Conservation (phyloP, 306 rosid species). For the Trifolium fragiferum region DNA sequence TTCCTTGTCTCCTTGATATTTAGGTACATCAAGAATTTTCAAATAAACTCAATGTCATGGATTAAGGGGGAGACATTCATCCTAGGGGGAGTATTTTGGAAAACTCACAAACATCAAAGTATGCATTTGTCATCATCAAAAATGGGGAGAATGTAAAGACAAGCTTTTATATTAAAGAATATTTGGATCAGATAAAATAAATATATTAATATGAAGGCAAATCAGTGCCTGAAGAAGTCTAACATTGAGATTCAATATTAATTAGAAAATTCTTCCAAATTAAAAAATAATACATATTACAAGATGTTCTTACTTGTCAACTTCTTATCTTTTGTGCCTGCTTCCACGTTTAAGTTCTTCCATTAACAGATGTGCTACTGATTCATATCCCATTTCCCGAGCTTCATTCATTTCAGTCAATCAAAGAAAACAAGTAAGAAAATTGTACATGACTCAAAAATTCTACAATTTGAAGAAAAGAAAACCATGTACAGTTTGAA, state of each 20-base stretch:
- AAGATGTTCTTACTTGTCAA: conserved; percentile 9
- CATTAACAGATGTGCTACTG: conserved; percentile 78
- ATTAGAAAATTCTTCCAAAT: neutral
- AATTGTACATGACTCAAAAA: conserved; percentile 14
- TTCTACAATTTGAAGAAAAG: neutral
- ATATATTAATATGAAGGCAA: neutral
- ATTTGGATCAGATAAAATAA: neutral
- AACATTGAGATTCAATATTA: neutral
- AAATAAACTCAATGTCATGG: too few species aligned
- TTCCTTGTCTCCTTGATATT: too few species aligned
- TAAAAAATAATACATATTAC: conserved; percentile 12
- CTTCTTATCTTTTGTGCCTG: conserved; percentile 32
- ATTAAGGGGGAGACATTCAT: too few species aligned
- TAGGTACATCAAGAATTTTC: too few species aligned
- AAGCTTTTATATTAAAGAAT: too few species aligned
- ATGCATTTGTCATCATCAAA: too few species aligned
- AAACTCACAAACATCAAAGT: too few species aligned
- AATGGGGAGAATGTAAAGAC: too few species aligned
- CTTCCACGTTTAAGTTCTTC: conserved; percentile 60
- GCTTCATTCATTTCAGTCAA: conserved; percentile 53
- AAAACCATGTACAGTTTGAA: too few species aligned
- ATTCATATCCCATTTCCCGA: conserved; percentile 63
- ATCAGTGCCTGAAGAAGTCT: neutral
- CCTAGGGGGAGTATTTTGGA: too few species aligned
- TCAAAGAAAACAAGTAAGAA: conserved; percentile 7